Conservation (phyloP, 495 filamentous ascomycete species). For the Xylaria palmicola region DNA sequence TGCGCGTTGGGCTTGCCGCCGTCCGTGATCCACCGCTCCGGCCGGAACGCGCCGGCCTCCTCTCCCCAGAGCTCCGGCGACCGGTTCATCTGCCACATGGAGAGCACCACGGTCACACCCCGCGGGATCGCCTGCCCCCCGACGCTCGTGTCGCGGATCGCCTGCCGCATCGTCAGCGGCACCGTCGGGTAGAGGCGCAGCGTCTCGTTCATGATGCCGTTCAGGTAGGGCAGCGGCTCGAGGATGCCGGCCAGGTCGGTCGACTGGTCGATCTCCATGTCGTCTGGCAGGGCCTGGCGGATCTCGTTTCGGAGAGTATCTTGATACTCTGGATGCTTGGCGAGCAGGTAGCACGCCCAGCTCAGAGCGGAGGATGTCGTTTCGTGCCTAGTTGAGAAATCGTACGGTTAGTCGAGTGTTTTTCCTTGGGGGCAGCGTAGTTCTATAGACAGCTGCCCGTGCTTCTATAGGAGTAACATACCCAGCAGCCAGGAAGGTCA, state of each 20-base stretch:
- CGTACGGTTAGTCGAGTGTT: not conserved
- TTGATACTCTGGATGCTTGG: slow-evolving; percentile 38
- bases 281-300: slow-evolving; percentile 54
- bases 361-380: slow-evolving; percentile 44
- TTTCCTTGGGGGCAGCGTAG: slow-evolving; percentile 28
- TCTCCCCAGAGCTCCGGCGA: slow-evolving; percentile 50
- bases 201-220: slow-evolving; percentile 33
- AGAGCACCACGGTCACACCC: slow-evolving; percentile 48
- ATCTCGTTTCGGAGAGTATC: slow-evolving; percentile 39
- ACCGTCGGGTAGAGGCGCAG: slow-evolving; percentile 34
- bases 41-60: slow-evolving; percentile 20
- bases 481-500: slow-evolving; percentile 82
- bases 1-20: slow-evolving; percentile 65
- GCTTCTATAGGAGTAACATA: slow-evolving; percentile 2
- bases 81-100: slow-evolving; percentile 67
- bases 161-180: slow-evolving; percentile 56
- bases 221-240: slow-evolving; percentile 40
- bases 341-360: slow-evolving; percentile 43
- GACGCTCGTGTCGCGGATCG: slow-evolving; percentile 58
- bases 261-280: slow-evolving; percentile 32
- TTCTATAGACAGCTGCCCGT: not conserved
- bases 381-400: slow-evolving; percentile 54
- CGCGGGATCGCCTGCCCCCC: slow-evolving; percentile 47
- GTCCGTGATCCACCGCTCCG: slow-evolving; percentile 38
- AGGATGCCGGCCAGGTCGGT: slow-evolving; percentile 38